A percentile compares a stretch with the other conserved stretches of the same genome.
Evolutionary conservation across 1,284 basidiomycete species (phyloP).

Genomic region (Mycena citricolor): DNA sequence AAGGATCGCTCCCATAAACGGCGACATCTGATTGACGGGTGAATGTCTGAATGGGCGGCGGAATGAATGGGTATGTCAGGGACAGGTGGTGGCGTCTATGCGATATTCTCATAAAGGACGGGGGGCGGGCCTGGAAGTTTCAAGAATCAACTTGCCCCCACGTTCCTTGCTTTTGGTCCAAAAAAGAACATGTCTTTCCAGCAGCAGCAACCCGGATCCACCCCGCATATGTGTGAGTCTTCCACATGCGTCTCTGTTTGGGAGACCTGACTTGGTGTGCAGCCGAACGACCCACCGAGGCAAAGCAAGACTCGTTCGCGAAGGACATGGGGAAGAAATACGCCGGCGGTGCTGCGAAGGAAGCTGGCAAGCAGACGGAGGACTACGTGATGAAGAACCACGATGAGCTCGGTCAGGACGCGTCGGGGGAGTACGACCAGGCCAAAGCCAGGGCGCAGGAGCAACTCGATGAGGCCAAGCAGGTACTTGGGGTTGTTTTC

Average conservation of each 20-base stretch:
- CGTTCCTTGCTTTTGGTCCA: constrained; percentile 4
- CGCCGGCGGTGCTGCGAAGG: constrained; percentile 39
- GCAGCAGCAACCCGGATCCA: constrained; percentile 13
- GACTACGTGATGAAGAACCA: constrained; percentile 30
- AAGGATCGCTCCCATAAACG: background rate
- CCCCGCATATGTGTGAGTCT: constrained; percentile 21
- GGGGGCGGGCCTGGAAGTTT: background rate
- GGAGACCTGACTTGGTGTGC: too few species aligned
- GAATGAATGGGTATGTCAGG: background rate
- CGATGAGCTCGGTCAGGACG: constrained; percentile 43
- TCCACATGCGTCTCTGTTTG: too few species aligned
- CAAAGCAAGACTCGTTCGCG: constrained; percentile 33
- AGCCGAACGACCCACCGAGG: constrained; percentile 25
- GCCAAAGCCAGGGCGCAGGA: constrained; percentile 54
- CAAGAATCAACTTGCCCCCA: background rate
- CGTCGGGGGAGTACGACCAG: constrained; percentile 57
- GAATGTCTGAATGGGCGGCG: background rate
- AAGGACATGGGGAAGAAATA: constrained; percentile 40
- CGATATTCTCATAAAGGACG: background rate
- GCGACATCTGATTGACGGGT: background rate
- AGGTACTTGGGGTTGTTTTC: constrained; percentile 10
- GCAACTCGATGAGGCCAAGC: constrained; percentile 47
- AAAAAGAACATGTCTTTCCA: constrained; percentile 16
- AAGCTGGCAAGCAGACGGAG: constrained; percentile 17
- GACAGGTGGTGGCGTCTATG: background rate